These are phyloP conservation scores for Neoascochyta sp. DNA, from an alignment of 2,329 filamentous ascomycete species.

Conservation along the genomic window DNA sequence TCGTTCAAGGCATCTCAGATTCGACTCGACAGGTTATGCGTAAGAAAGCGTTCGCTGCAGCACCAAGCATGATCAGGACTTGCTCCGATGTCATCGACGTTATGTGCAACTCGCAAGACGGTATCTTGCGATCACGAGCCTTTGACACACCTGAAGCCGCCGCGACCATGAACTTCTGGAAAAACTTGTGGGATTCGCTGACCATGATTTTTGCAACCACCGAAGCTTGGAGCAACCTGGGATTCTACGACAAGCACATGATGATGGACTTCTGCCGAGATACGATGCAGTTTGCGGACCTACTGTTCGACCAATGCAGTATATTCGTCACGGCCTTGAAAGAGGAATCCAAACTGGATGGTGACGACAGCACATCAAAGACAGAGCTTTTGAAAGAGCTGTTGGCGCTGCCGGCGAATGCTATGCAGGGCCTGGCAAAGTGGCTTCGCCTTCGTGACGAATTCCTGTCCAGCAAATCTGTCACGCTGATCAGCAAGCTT, in stretches of 20 bases:
- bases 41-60: slow-evolving; percentile 58
- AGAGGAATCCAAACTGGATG: slow-evolving; percentile 30
- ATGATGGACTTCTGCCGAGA: slow-evolving; percentile 95
- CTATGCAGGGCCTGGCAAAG: slow-evolving; percentile 68
- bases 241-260: slow-evolving; percentile 63
- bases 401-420: slow-evolving; percentile 60
- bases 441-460: slow-evolving; percentile 89
- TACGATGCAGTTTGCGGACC: slow-evolving; percentile 89
- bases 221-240: slow-evolving; percentile 71
- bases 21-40: slow-evolving; percentile 55
- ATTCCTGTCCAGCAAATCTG: slow-evolving; percentile 78
- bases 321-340: slow-evolving; percentile 71
- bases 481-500: slow-evolving; percentile 79
- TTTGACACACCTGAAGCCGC: slow-evolving; percentile 60
- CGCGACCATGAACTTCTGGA: slow-evolving; percentile 76
- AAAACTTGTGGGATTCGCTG: slow-evolving; percentile 75
- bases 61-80: slow-evolving; percentile 58
- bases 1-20: slow-evolving; percentile 54
- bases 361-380: slow-evolving; percentile 36
- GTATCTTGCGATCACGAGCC: slow-evolving; percentile 56
- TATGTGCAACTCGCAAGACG: slow-evolving; percentile 61
- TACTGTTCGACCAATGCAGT: slow-evolving; percentile 77
- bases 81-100: slow-evolving; percentile 60
- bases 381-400: slow-evolving; percentile 50
- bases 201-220: slow-evolving; percentile 78